Evolutionary conservation across 768 basidiomycete genomes (phyloP).

Genomic region (Boletus tylopilopsis): DNA sequence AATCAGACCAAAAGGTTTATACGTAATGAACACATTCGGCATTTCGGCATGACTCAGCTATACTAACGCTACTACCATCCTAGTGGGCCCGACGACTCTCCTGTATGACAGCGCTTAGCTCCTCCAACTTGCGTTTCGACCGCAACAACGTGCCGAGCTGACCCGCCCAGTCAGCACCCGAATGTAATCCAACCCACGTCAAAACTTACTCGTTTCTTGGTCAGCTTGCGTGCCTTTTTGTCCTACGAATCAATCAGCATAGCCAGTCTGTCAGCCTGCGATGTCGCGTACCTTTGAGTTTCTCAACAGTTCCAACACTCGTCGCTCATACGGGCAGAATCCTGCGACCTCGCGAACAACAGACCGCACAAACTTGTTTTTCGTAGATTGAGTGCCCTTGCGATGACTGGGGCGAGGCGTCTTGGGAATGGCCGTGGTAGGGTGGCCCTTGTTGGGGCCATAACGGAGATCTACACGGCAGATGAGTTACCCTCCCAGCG

Average conservation of each 20-base stretch:
- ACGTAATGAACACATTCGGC: conserved; percentile 24
- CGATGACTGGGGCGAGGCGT: conserved; percentile 77
- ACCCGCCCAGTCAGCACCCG: not conserved
- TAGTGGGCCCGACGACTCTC: conserved; percentile 80
- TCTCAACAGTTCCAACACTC: conserved; percentile 96
- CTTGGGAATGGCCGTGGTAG: conserved; percentile 81
- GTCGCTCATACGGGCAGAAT: conserved; percentile 95
- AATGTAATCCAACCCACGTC: not conserved
- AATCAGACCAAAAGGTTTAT: conserved; percentile 6
- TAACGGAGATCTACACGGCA: conserved; percentile 64
- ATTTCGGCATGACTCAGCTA: conserved; percentile 24
- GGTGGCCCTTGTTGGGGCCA: conserved; percentile 86
- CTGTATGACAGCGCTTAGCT: conserved; percentile 87
- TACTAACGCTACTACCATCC: no score
- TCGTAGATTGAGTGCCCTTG: conserved; percentile 87
- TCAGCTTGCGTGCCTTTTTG: conserved; percentile 98
- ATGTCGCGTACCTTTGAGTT: conserved; percentile 85
- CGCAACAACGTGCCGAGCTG: conserved; percentile 97
- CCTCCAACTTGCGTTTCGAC: conserved; percentile 98
- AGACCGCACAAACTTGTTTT: conserved; percentile 91
- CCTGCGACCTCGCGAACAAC: conserved; percentile 96
- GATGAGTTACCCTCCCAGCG: conserved; percentile 1
- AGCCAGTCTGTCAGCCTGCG: not conserved
- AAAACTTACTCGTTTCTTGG: conserved; percentile 94
- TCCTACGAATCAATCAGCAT: conserved; percentile 49